Conservation (phyloP, 371 early-diverging fungal genomes). For the Saksenaea vasiformis region DNA sequence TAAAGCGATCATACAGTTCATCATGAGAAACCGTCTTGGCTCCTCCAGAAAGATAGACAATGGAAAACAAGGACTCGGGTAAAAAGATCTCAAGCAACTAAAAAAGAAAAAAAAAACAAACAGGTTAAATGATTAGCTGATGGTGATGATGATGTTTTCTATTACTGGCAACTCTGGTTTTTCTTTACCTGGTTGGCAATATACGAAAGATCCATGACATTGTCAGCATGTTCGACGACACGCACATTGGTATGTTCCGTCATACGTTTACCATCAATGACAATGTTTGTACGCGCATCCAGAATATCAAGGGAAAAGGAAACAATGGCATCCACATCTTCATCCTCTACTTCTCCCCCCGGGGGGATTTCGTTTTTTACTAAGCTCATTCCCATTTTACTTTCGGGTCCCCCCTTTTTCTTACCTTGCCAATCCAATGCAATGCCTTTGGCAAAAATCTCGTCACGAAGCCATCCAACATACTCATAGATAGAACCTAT, state of each 20-base stretch:
- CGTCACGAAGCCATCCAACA: slow-evolving; percentile 39
- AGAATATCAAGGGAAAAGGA: slow-evolving; percentile 38
- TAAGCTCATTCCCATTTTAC: neutral
- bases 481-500: slow-evolving; percentile 35
- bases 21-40: slow-evolving; percentile 15
- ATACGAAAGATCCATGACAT: slow-evolving; percentile 51
- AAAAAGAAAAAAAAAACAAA: slow-evolving; percentile 1
- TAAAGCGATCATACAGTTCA: slow-evolving; percentile 39
- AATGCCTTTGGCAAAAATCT: slow-evolving; percentile 27
- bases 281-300: slow-evolving; percentile 40
- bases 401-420: no score
- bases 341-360: slow-evolving; percentile 41
- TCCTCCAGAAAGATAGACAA: slow-evolving; percentile 37
- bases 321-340: slow-evolving; percentile 42
- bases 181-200: slow-evolving; percentile 44
- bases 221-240: slow-evolving; percentile 52
- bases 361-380: slow-evolving; percentile 42
- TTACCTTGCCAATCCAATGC: slow-evolving; percentile 48
- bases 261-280: slow-evolving; percentile 39
- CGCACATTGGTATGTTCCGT: slow-evolving; percentile 43
- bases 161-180: no score
- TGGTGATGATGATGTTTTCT: no score
- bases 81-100: slow-evolving; percentile 42
- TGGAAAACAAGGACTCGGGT: slow-evolving; percentile 45
- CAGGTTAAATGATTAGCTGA: no score